Conservation (phyloP, 345 rosid species). For the Turritis glabra region DNA sequence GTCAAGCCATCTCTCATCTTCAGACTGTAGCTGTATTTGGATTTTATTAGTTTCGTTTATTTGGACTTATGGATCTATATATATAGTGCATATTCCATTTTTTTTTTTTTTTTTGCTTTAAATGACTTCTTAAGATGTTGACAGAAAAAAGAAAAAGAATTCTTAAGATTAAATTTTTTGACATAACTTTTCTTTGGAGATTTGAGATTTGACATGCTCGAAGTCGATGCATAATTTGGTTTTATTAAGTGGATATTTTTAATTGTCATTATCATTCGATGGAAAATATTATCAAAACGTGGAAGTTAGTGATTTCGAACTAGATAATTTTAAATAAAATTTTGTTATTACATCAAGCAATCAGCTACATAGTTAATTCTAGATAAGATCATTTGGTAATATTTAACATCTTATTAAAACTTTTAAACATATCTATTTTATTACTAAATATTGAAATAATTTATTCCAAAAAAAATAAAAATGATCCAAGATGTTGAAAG, state of each 20-base stretch:
- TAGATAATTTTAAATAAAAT: not conserved
- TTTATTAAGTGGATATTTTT: not conserved
- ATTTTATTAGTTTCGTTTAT: not conserved
- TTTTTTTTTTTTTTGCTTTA: not conserved
- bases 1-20: not conserved
- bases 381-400: not conserved
- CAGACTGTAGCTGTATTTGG: not conserved
- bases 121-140: not conserved
- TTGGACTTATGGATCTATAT: not conserved
- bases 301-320: constrained; percentile 1
- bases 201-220: constrained; percentile 3
- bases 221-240: constrained; percentile 2
- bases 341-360: not conserved
- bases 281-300: not conserved
- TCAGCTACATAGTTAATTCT: not conserved
- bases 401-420: not conserved
- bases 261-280: constrained; percentile 3
- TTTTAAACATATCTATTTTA: not conserved
- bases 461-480: not conserved
- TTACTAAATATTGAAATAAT: not conserved
- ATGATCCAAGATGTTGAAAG: not conserved
- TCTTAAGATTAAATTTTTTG: too few species aligned
- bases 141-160: too few species aligned
- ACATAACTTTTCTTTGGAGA: not conserved
- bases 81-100: not conserved